Conservation (phyloP, 495 filamentous ascomycete species). For the Pyrenula massariospora region DNA sequence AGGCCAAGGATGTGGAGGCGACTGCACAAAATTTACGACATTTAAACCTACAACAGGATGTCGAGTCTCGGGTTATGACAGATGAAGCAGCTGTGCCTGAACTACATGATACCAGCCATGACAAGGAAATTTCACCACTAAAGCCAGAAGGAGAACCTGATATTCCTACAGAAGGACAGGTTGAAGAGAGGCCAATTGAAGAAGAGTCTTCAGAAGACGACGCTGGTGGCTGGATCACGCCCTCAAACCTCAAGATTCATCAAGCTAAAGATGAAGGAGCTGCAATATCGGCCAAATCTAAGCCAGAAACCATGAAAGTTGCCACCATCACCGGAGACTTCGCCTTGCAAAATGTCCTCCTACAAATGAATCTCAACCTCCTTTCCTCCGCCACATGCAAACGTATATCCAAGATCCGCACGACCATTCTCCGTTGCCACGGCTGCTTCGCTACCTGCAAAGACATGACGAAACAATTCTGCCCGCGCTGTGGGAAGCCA, state of each 20-base stretch:
- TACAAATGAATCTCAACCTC: conserved; percentile 90
- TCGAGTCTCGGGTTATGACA: background rate
- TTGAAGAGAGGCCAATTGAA: conserved; percentile 16
- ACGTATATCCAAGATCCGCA: conserved; percentile 68
- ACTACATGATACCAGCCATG: background rate
- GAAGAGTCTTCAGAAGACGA: conserved; percentile 47
- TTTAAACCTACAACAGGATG: conserved; percentile 1
- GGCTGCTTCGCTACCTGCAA: conserved; percentile 81
- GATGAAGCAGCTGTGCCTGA: background rate
- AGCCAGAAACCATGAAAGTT: conserved; percentile 58
- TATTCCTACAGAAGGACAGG: conserved; percentile 7
- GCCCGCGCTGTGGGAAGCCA: conserved; percentile 75
- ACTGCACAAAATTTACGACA: background rate
- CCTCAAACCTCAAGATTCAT: conserved; percentile 77
- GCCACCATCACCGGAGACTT: conserved; percentile 89
- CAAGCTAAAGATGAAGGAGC: conserved; percentile 51
- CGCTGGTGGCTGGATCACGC: conserved; percentile 86
- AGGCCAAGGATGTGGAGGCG: conserved; percentile 11
- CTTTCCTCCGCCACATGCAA: conserved; percentile 60
- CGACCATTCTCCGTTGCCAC: conserved; percentile 86
- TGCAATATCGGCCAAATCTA: conserved; percentile 24
- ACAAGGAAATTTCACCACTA: background rate
- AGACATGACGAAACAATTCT: conserved; percentile 86
- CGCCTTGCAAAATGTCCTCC: conserved; percentile 89
- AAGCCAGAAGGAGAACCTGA: background rate